Evolutionary conservation across 176 grass and related monocot species (phyloP), one percentile per base, ranked within the genome.

Genomic region (Rhynchospora breviuscula): DNA sequence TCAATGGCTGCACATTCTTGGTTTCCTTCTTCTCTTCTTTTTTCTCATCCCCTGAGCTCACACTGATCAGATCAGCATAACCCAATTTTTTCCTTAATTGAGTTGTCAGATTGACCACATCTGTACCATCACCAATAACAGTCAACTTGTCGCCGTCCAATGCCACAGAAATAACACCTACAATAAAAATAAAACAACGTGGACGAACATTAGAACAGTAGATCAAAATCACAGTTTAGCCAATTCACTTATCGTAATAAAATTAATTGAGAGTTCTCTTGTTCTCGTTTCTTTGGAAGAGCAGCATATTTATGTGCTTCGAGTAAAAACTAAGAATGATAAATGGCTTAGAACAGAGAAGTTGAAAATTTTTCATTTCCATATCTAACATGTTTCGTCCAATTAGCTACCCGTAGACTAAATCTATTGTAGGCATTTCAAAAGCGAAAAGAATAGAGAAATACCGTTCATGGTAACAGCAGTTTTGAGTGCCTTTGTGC

Each of bases 401-500:
- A 40, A 40, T 40, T 40, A 4, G 35, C 33, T 40, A 40, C 35
- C 35, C 35, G 1, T 1, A 29, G 26, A 29, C 1, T 2, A 2
- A 40, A 40, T 40, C 35, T 40, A 40, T 40, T 40, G 4, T 40
- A 26, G 44, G 48, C 5, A 71, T 59, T 13, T 23, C 0, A 74
- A 52, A 10, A 9, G 6, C n/a, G 18, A 1, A 2, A 22, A 13
- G 0, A 15, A 52, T 12, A 4, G 35, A 43, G 66, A 47, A 61
- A 13, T 91, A 94, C 92, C 90, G 2, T 85, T 21, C 79, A 90
- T 63, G 19, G 86, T 74, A 8, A 90, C 93, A 5, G 93, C 90
- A 60, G 88, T 85, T 87, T 92, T 87, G 77, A 94, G 89, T 80
- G 88, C 93, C 80, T 92, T 95, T 29, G 71, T 64, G 59, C 51